Conservation (phyloP, 192 early-diverging fungal genomes). For the Paraglomus brasilianum region DNA sequence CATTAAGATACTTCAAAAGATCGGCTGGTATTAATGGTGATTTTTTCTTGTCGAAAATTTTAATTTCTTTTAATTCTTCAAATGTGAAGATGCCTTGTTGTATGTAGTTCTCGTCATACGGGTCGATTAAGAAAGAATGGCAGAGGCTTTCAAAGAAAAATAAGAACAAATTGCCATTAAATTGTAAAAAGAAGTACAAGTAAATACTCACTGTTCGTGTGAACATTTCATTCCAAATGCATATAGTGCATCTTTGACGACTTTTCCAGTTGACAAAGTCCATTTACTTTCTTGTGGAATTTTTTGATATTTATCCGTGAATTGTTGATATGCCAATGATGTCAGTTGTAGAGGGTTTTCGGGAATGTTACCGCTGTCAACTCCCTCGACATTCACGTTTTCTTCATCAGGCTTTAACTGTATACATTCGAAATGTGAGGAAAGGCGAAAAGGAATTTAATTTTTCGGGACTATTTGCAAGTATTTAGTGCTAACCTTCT, state of each 20-base stretch:
- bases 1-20: slow-evolving; percentile 29
- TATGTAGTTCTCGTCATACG: slow-evolving; percentile 28
- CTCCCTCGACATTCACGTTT: slow-evolving; percentile 15
- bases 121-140: slow-evolving; percentile 33
- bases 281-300: slow-evolving; percentile 19
- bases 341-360: slow-evolving; percentile 7
- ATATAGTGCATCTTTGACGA: slow-evolving; percentile 29
- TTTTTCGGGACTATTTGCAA: slow-evolving; percentile 18
- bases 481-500: slow-evolving; percentile 26
- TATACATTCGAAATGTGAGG: slow-evolving; percentile 9
- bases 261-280: slow-evolving; percentile 30
- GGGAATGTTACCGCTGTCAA: neutral
- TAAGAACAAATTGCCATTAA: too few species aligned
- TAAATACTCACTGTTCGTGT: slow-evolving; percentile 8
- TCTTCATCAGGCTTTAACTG: slow-evolving; percentile 10
- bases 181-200: too few species aligned
- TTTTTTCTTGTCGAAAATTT: slow-evolving; percentile 26
- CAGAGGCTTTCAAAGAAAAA: slow-evolving; percentile 26
- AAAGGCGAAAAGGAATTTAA: slow-evolving; percentile 8
- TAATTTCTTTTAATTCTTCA: slow-evolving; percentile 31
- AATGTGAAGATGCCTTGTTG: slow-evolving; percentile 28
- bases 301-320: slow-evolving; percentile 16
- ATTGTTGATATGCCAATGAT: slow-evolving; percentile 5
- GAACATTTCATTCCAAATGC: slow-evolving; percentile 25
- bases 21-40: slow-evolving; percentile 21